Base-by-base conservation (phyloP, 2,329 filamentous ascomycete species). In the Polytolypa hystricis region DNA sequence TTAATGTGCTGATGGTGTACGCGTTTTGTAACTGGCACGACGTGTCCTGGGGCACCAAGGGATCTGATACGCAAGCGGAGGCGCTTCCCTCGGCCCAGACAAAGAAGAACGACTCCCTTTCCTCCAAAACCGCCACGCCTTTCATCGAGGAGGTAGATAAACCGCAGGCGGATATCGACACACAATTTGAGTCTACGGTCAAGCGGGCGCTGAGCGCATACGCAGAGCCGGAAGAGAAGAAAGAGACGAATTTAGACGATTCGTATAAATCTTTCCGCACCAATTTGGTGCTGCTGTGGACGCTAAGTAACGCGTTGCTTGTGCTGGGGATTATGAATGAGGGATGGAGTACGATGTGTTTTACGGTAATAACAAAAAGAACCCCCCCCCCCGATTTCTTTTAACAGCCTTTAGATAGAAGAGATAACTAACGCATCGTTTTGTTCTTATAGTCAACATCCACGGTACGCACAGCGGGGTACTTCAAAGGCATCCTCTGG, bases 21-120 rank as follows among this genome's bases (percentile, higher is more conserved):
- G 86, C 91, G 41, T 98, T 95, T 74, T 93, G 86, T 78, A 96
- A 98, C 69, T 96, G 89, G 91, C 91, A 98, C 65, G 91, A 98
- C 68, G 91, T 98, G 36, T 96, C 91, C 9, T 98, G 91, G 91
- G 91, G 91, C 74, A 98, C 91, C 67, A 98, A 98, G 73, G 91
- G 91, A 57, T 84, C 91, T 5, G 91, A 98, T 68, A n/a, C n/a
- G n/a, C 93, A 93, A 67, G 79, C 82, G 23, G 91, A 96, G 57
- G 84, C 84, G 19, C 71, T 98, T 14, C 91, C 91, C 0, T 93
- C 89, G 23, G 91, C 84, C 5, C 78, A 82, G 49, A 84, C 89
- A 10, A 80, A 79, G 50, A 95, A 94, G 66, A 81, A 79, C 37
- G 79, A 81, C 44, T 89, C 91, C 56, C 83, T 91, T 49, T 7